These are phyloP conservation scores for Colletotrichum euphorbiae DNA, from an alignment of 2,329 filamentous ascomycete species.

Conservation along the genomic window DNA sequence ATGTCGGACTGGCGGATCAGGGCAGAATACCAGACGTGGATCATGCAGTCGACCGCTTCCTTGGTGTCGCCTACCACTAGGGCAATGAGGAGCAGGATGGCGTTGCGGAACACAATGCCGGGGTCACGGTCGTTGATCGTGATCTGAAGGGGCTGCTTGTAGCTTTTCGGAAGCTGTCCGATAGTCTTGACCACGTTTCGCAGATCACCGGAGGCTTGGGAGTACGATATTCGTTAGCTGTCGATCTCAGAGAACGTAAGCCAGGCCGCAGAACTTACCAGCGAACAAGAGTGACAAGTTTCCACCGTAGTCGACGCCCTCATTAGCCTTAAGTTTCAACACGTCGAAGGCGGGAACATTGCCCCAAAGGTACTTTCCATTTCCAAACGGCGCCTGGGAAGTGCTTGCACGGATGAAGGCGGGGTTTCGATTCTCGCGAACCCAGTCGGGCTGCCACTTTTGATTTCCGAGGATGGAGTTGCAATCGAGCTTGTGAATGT, in stretches of 20 bases:
- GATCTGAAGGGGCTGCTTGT: conserved; percentile 42
- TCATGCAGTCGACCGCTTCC: conserved; percentile 38
- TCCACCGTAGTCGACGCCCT: conserved; percentile 16
- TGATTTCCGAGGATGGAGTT: conserved; percentile 44
- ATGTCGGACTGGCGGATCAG: conserved; percentile 32
- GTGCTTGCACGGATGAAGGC: conserved; percentile 40
- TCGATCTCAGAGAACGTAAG: neutral
- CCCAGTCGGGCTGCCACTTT: conserved; percentile 48
- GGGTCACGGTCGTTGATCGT: conserved; percentile 55
- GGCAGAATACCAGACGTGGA: conserved; percentile 42
- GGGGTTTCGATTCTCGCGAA: conserved; percentile 42
- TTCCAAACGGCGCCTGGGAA: neutral
- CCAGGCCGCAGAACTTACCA: neutral
- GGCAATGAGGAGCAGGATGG: conserved; percentile 52
- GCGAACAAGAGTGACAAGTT: conserved; percentile 30
- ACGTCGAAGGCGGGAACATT: conserved; percentile 2
- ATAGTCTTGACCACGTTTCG: conserved; percentile 57
- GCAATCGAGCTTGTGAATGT: conserved; percentile 47
- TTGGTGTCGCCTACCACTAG: conserved; percentile 24
- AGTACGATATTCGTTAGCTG: neutral
- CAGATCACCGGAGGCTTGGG: conserved; percentile 56
- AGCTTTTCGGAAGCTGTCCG: conserved; percentile 46
- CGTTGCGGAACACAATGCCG: conserved; percentile 53
- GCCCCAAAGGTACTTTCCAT: conserved; percentile 39
- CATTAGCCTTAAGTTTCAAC: neutral